phyloP scores from a whole-genome alignment of 2,329 filamentous ascomycete genomes.

The Calonectria hawksworthii region DNA sequence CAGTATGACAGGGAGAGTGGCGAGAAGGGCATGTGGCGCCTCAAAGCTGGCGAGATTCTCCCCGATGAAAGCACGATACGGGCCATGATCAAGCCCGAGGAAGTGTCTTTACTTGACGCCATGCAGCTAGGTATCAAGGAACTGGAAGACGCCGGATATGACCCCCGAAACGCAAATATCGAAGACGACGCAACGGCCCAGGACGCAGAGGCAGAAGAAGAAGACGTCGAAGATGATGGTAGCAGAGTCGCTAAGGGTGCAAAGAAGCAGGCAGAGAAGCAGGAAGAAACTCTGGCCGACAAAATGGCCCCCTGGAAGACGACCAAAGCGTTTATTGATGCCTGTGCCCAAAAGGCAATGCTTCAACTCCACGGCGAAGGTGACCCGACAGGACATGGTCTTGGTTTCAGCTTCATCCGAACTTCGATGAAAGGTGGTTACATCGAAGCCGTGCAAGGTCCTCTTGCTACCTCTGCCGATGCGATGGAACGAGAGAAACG shows the following conservation, averaged over 20 bases:
- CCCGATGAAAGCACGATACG: constrained; percentile 87
- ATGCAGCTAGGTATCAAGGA: constrained; percentile 97
- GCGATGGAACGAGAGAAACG: constrained; percentile 90
- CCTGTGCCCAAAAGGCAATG: constrained; percentile 96
- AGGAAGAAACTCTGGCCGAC: constrained; percentile 82
- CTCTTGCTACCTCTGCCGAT: constrained; percentile 79
- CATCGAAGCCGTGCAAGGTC: constrained; percentile 82
- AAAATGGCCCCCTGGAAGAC: constrained; percentile 97
- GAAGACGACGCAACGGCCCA: constrained; percentile 76
- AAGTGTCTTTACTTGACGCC: constrained; percentile 92
- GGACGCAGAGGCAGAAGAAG: constrained; percentile 72
- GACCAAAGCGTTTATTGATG: constrained; percentile 95
- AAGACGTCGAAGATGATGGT: constrained; percentile 61
- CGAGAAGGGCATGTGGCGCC: constrained; percentile 84
- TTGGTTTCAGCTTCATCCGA: constrained; percentile 97
- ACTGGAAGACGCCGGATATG: constrained; percentile 91
- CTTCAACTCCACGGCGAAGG: constrained; percentile 93
- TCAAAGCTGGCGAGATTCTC: constrained; percentile 78
- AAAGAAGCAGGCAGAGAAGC: constrained; percentile 63
- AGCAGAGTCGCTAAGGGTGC: constrained; percentile 55
- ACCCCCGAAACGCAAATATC: constrained; percentile 70
- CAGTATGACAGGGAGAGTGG: constrained; percentile 83
- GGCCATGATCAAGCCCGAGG: constrained; percentile 93
- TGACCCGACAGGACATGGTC: constrained; percentile 92
- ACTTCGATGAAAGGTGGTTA: constrained; percentile 99